Evolutionary conservation across 164 flowering plant species (phyloP), one percentile per base, ranked within the genome.

Genomic region (Dillenia suffruticosa): DNA sequence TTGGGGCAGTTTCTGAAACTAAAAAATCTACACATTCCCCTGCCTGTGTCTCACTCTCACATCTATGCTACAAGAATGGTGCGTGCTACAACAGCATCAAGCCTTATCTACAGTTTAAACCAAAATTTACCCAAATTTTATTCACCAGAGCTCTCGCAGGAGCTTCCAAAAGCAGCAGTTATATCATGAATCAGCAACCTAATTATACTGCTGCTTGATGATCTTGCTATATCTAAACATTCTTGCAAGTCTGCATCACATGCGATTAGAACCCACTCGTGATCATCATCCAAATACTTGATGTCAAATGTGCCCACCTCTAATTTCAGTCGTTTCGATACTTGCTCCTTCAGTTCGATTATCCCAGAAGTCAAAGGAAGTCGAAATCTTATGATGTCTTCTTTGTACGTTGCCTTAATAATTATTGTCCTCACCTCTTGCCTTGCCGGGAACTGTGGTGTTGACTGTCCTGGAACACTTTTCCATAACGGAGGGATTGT

Each of bases 211-310:
- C 77, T 64, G 15, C 92, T 84, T 3, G 89, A 79, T 44, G 84
- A 76, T 72, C 64, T 79, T 10, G 82, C 76, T 44, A 86, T 59
- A 50, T 95, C 97, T 47, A 89, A 49, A 62, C 99, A 95, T 63
- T 95, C 99, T 59, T 73, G 89, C 64, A 88, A 70, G 69, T 95
- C 99, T 2, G 90, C 92, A 63, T 95, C 90, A 40, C 96, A 89
- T 7, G 87, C 88, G 46, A 94, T 70, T 56, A 80, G 58, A 49
- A 94, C 92, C 96, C 87, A 84, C 54, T 94, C 99, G 0, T 77
- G 77, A 74, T 94, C 99, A 49, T 94, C 99, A 66, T 91, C 97
- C 32, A 86, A 70, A 70, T 94, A 88, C 81, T 89, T 91, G 51
- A 94, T 75, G 58, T 89, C 89, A 24, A 88, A 91, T 9, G 88